A percentile compares a stretch with the other conserved stretches of the same genome.
phyloP scores from a whole-genome alignment of 1,139 yeast species.

The Yamadazyma buinensis region DNA sequence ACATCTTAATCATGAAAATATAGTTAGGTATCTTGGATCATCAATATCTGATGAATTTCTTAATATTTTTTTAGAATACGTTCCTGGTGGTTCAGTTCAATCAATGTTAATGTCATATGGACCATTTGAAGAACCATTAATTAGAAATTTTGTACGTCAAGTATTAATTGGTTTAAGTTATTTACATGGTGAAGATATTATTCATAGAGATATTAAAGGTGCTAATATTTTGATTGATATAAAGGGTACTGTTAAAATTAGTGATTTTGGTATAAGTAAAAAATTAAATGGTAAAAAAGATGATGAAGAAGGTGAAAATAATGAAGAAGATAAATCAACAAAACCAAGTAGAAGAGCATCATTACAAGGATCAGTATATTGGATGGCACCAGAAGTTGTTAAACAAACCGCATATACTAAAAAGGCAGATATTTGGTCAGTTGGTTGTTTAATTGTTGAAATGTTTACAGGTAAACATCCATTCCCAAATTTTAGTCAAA shows the following conservation, averaged over 20 bases:
- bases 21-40: constrained; percentile 87
- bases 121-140: constrained; percentile 86
- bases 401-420: constrained; percentile 85
- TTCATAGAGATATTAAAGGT: constrained; percentile 90
- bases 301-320: constrained; percentile 12
- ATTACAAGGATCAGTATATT: constrained; percentile 87
- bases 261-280: constrained; percentile 92
- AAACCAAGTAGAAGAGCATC: constrained; percentile 65
- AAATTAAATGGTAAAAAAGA: constrained; percentile 45
- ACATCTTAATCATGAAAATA: constrained; percentile 84
- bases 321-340: constrained; percentile 10
- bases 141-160: constrained; percentile 79
- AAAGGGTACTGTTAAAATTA: constrained; percentile 85
- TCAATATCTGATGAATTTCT: constrained; percentile 65
- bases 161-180: constrained; percentile 78
- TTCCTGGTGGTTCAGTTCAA: constrained; percentile 95
- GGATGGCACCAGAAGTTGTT: constrained; percentile 99
- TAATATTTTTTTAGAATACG: constrained; percentile 88
- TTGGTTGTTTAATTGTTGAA: constrained; percentile 86
- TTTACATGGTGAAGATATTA: constrained; percentile 76
- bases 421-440: constrained; percentile 94
- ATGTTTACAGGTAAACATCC: constrained; percentile 96
- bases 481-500: constrained; percentile 87
- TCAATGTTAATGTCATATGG: constrained; percentile 83
- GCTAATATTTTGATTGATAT: constrained; percentile 89